Evolutionary conservation across 345 rosid species (phyloP), one percentile per base, ranked within the genome.

Genomic region (Turnera subulata): DNA sequence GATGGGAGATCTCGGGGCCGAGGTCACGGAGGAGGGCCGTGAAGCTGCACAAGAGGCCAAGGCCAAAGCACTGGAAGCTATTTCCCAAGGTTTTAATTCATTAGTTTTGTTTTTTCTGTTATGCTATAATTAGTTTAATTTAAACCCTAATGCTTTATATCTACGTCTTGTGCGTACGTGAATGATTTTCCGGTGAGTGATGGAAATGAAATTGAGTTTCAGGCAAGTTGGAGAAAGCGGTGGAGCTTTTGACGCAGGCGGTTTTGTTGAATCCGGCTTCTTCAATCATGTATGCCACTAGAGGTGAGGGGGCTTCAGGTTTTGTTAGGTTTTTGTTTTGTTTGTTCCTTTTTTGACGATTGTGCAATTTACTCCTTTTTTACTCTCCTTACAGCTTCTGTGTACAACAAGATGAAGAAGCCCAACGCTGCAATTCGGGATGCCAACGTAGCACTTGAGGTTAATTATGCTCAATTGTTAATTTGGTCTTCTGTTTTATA

Each of bases 371-470:
- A 53, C 53, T 38, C 1, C 20, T 58, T 62, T 23, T 7, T 6
- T 57, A 4, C 12, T 37, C 70, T 51, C 52, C 56, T 67, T 75
- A 40, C 92, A 93, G 99, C 99, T 32, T 87, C 70, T 72, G 95
- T 90, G 50, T 93, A 85, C 65, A 74, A 89, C 55, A 87, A 93
- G 72, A 82, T 89, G 92, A 89, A 84, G 94, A 93, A 85, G 76
- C 97, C 97, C 11, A 85, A n/a, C n/a, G n/a, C n/a, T n/a, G n/a
- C n/a, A n/a, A n/a, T n/a, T n/a, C n/a, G n/a, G n/a, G n/a, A n/a
- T 73, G 95, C 97, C 19, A 75, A 63, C 70, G 97, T 95, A 1
- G 99, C 97, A 53, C 76, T 93, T 54, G 87, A 89, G 95, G 97
- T 29, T 29, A 8, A 3, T 29, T n/a, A n/a, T n/a, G 35, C 35